Percentiles rank a stretch among this genome's conserved stretches.
These are phyloP conservation scores for Straminergon stramineum DNA, from an alignment of 225 moss, liverwort and hornwort genomes.

Conservation along the genomic window DNA sequence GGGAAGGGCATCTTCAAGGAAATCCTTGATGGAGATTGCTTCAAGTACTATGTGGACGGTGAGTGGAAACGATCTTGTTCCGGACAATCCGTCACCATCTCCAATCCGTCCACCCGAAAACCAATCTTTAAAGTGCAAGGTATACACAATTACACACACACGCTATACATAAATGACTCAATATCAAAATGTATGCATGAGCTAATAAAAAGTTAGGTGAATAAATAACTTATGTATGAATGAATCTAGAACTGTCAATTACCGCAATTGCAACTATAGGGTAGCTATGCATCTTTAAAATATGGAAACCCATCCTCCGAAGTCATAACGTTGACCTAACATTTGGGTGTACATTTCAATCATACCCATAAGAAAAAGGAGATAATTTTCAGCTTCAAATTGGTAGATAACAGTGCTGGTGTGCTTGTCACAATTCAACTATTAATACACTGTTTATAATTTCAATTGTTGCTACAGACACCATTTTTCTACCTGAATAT, in stretches of 20 bases:
- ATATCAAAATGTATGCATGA: neutral
- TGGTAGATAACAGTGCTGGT: neutral
- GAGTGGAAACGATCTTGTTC: constrained; percentile 88
- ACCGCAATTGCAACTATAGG: neutral
- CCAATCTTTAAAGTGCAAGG: constrained; percentile 92
- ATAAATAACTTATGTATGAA: neutral
- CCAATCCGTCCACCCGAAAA: constrained; percentile 81
- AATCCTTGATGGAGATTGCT: constrained; percentile 85
- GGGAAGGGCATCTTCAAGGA: constrained; percentile 93
- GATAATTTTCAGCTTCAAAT: neutral
- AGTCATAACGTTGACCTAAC: neutral
- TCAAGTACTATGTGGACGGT: constrained; percentile 83
- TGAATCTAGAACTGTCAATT: neutral
- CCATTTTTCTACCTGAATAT: neutral
- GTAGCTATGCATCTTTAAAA: neutral
- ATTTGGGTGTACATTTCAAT: neutral
- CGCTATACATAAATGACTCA: neutral
- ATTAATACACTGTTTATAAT: neutral
- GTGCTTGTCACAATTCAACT: neutral
- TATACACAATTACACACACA: constrained; percentile 6
- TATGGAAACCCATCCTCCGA: neutral
- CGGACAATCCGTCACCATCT: constrained; percentile 40
- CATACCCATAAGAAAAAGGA: neutral
- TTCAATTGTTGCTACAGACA: neutral
- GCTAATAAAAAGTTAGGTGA: neutral